Percentiles rank a stretch among this genome's conserved stretches.
Conservation (phyloP, 1,139 yeast genomes). For the Kodamaea fungicola region DNA sequence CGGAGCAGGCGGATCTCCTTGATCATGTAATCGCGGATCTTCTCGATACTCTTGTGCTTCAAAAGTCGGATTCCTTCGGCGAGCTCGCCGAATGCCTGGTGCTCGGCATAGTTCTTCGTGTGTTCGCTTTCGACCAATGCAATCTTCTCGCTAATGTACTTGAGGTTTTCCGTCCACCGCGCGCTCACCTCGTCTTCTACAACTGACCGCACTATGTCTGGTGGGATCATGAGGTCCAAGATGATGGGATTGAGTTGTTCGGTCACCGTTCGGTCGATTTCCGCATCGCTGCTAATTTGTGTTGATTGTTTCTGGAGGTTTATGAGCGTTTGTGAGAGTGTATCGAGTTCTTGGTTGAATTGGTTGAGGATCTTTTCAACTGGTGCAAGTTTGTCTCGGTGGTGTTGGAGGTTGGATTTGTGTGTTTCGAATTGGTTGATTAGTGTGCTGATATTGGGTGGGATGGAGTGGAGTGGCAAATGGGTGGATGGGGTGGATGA, state of each 20-base stretch:
- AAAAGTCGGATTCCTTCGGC: conserved; percentile 38
- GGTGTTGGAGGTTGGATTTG: conserved; percentile 8
- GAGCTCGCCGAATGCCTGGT: conserved; percentile 34
- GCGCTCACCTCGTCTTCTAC: conserved; percentile 44
- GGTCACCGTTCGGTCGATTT: conserved; percentile 52
- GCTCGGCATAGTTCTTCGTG: conserved; percentile 29
- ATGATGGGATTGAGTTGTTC: conserved; percentile 66
- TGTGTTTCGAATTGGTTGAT: neutral
- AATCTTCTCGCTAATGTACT: conserved; percentile 54
- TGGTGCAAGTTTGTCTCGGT: conserved; percentile 35
- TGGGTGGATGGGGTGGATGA: neutral
- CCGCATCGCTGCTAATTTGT: conserved; percentile 34
- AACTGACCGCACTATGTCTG: conserved; percentile 53
- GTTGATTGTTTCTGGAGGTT: conserved; percentile 52
- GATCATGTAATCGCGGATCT: conserved; percentile 70
- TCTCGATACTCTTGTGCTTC: conserved; percentile 58
- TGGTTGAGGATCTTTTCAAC: conserved; percentile 39
- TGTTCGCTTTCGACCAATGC: conserved; percentile 38
- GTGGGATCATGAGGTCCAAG: conserved; percentile 71
- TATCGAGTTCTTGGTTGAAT: conserved; percentile 56
- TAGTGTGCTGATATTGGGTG: neutral
- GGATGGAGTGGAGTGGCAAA: too few relatives aligned
- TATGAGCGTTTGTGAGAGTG: conserved; percentile 58
- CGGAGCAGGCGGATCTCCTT: conserved; percentile 62
- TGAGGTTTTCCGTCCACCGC: conserved; percentile 58